Conservation (phyloP, 208 protist species). For the Acanthamoeba polyphaga region DNA sequence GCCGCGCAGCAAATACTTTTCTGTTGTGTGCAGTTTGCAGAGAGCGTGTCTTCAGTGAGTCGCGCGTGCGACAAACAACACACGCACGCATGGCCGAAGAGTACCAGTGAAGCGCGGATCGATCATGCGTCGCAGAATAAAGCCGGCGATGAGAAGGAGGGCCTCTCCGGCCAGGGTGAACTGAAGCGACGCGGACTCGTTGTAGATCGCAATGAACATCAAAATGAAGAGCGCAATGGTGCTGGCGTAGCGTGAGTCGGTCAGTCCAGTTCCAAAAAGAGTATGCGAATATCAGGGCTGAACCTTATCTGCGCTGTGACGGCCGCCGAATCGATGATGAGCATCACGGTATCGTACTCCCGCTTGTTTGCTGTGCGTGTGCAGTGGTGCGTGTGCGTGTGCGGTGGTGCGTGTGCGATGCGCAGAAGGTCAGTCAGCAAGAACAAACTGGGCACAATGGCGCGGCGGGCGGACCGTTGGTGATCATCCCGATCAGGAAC, state of each 20-base stretch:
- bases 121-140: constrained; percentile 64
- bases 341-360: constrained; percentile 80
- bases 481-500: constrained; percentile 80
- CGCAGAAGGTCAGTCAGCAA: not conserved
- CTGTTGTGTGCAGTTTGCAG: not conserved
- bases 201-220: constrained; percentile 74
- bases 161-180: constrained; percentile 66
- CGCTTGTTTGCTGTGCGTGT: constrained; percentile 69
- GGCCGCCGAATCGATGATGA: constrained; percentile 81
- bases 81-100: not conserved
- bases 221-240: constrained; percentile 59
- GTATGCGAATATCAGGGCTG: too few species aligned
- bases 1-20: constrained; percentile 69
- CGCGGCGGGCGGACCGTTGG: constrained; percentile 66
- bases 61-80: too few species aligned
- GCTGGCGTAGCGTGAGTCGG: not conserved
- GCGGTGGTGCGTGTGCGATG: too few species aligned
- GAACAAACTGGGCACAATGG: too few species aligned
- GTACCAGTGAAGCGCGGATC: constrained; percentile 76
- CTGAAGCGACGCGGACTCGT: not conserved
- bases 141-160: constrained; percentile 74
- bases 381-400: too few species aligned
- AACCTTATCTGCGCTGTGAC: constrained; percentile 81
- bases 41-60: too few species aligned
- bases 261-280: too few species aligned